Percentiles rank a stretch among this genome's conserved stretches.
Evolutionary conservation across 129 eudicot species (phyloP).

Genomic region (Daucus carota): DNA sequence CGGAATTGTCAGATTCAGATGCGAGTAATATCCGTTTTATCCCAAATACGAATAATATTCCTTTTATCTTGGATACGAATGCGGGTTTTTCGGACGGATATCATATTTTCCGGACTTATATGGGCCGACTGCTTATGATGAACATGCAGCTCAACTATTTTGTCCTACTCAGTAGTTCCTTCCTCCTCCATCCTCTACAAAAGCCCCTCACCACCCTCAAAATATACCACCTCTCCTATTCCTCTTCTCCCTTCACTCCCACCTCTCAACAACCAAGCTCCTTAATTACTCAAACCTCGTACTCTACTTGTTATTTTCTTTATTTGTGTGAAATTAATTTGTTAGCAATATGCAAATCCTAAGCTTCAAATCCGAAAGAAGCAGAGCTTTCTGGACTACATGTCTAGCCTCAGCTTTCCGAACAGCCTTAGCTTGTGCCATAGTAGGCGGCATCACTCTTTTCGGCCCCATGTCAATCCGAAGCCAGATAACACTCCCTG

Average conservation of each 20-base stretch:
- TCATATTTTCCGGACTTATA: no score
- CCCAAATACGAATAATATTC: no score
- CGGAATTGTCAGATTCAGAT: no score
- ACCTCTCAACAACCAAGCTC: neutral
- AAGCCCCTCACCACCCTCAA: conserved; percentile 10
- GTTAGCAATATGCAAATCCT: neutral
- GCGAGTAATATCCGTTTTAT: no score
- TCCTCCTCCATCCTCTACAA: conserved; percentile 1
- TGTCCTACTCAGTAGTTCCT: neutral
- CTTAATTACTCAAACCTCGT: neutral
- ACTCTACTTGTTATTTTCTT: no score
- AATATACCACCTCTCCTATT: neutral
- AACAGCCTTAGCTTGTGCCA: conserved; percentile 64
- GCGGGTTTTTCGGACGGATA: no score
- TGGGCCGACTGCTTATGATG: no score
- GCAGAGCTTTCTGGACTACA: conserved; percentile 43
- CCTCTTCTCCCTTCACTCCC: neutral
- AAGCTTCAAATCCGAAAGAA: conserved; percentile 1
- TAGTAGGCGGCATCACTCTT: conserved; percentile 62
- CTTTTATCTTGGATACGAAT: no score
- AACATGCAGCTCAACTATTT: neutral
- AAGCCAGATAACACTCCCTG: conserved; percentile 51
- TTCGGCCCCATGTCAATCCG: conserved; percentile 57
- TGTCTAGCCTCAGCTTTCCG: conserved; percentile 54
- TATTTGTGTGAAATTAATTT: no score